phyloP scores from a whole-genome alignment of 208 protist species.

The Wallacemonas sp. region DNA sequence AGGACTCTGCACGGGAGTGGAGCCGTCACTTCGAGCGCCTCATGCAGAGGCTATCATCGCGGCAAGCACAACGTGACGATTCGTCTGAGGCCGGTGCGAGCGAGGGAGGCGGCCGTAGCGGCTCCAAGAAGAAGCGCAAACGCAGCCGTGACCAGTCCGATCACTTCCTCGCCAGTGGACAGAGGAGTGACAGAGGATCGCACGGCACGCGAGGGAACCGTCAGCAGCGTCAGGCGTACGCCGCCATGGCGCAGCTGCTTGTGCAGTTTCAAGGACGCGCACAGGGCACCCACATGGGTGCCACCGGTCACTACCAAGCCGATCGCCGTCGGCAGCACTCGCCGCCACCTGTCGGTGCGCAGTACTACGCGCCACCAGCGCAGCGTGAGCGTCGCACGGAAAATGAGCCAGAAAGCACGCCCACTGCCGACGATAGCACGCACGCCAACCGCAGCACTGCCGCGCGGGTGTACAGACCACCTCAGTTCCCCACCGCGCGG shows the following conservation, averaged over 20 bases:
- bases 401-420: not conserved
- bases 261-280: not conserved
- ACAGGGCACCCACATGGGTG: too few relatives aligned
- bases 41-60: not conserved
- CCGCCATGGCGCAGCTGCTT: slow-evolving; percentile 6
- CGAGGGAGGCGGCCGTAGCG: not conserved
- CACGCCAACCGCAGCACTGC: not conserved
- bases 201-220: too few relatives aligned
- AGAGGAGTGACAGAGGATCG: too few relatives aligned
- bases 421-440: not conserved
- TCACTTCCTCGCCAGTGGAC: not conserved
- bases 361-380: not conserved
- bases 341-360: not conserved
- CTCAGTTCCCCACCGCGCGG: not conserved
- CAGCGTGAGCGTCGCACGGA: not conserved
- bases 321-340: not conserved
- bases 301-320: too few relatives aligned
- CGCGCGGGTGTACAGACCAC: not conserved
- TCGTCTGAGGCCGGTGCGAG: not conserved
- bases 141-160: not conserved
- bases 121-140: not conserved
- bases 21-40: not conserved
- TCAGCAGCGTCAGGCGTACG: slow-evolving; percentile 2
- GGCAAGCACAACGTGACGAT: not conserved
- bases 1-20: not conserved